phyloP scores from a whole-genome alignment of 2,329 filamentous ascomycete genomes.

The Aspergillus tubingensis region DNA sequence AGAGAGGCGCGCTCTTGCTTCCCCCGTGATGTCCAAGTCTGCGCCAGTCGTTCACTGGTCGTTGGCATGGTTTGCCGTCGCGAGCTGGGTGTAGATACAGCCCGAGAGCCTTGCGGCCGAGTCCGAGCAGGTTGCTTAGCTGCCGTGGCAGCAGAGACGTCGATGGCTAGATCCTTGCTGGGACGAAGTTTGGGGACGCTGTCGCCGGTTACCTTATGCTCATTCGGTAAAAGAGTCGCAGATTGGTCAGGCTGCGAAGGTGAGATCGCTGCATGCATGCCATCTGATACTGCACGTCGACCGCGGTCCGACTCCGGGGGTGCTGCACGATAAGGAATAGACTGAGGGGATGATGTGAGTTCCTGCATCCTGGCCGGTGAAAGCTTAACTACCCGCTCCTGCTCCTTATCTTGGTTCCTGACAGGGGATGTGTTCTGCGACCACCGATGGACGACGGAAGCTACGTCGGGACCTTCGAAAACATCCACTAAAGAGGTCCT shows the following conservation, averaged over 20 bases:
- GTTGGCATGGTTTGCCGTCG: constrained; percentile 34
- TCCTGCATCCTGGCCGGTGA: constrained; percentile 58
- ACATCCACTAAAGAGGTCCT: constrained; percentile 33
- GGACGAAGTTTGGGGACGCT: constrained; percentile 25
- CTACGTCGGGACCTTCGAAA: constrained; percentile 29
- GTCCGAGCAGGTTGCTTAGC: constrained; percentile 29
- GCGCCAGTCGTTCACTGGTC: constrained; percentile 33
- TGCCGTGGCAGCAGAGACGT: neutral
- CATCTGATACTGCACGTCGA: constrained; percentile 27
- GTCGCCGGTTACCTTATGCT: constrained; percentile 26
- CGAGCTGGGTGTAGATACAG: constrained; percentile 41
- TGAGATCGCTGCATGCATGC: constrained; percentile 10
- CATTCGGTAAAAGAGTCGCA: constrained; percentile 28
- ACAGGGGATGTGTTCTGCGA: constrained; percentile 27
- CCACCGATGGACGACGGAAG: constrained; percentile 25
- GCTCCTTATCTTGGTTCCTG: constrained; percentile 29
- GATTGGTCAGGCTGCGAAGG: constrained; percentile 15
- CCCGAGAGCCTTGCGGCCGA: constrained; percentile 35
- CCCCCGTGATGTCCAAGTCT: constrained; percentile 37
- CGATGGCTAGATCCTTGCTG: constrained; percentile 24
- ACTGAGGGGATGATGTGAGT: constrained; percentile 56
- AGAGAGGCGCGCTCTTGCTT: constrained; percentile 36
- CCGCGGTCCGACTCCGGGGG: constrained; percentile 23
- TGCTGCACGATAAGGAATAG: constrained; percentile 52
- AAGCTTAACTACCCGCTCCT: constrained; percentile 48